These are phyloP conservation scores for Talaromyces sp. DNA, from an alignment of 2,329 filamentous ascomycete genomes.

Conservation along the genomic window DNA sequence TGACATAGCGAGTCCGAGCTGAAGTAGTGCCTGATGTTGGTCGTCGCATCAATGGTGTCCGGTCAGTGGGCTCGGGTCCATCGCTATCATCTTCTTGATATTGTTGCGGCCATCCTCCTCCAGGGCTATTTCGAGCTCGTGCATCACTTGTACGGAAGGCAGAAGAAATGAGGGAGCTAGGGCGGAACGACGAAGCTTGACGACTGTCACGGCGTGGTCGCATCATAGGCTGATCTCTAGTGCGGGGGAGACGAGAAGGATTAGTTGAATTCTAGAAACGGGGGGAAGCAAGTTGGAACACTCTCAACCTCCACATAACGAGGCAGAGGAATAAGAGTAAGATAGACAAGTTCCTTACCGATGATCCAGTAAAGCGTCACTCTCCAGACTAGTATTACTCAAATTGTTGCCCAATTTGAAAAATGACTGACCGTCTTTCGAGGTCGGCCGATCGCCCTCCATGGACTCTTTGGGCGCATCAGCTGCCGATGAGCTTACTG, in stretches of 20 bases:
- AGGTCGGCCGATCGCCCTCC: conserved; percentile 29
- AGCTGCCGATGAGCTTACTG: conserved; percentile 55
- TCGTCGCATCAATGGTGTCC: conserved; percentile 57
- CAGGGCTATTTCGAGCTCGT: conserved; percentile 36
- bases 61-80: conserved; percentile 49
- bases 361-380: conserved; percentile 84
- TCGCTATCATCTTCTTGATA: conserved; percentile 33
- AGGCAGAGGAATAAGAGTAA: not conserved
- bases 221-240: conserved; percentile 63
- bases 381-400: conserved; percentile 87
- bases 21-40: conserved; percentile 34
- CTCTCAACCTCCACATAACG: not conserved
- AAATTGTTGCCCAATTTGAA: conserved; percentile 62
- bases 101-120: conserved; percentile 30
- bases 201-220: conserved; percentile 63
- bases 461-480: conserved; percentile 34
- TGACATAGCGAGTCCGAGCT: conserved; percentile 38
- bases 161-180: conserved; percentile 32
- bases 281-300: not conserved
- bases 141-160: conserved; percentile 50
- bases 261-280: conserved; percentile 5
- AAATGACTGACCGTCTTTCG: conserved; percentile 48
- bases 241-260: conserved; percentile 10
- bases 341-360: conserved; percentile 54
- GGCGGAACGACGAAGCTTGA: conserved; percentile 42